Percentiles rank a stretch among this genome's conserved stretches.
phyloP scores from a whole-genome alignment of 768 basidiomycete species.

The Auriscalpium vulgare region DNA sequence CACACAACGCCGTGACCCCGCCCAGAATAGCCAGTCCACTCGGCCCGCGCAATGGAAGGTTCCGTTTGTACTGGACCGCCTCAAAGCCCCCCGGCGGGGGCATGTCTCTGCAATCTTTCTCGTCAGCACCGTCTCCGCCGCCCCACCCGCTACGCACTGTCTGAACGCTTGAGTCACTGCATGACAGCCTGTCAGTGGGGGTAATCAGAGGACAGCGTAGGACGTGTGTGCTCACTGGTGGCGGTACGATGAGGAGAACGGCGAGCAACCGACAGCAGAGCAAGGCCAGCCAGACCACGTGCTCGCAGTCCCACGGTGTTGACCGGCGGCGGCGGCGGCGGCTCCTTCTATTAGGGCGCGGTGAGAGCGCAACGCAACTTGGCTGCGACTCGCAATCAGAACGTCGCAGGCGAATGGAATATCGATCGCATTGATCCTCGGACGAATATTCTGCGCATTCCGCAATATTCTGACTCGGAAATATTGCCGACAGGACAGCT shows the following conservation, averaged over 20 bases:
- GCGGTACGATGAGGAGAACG: neutral
- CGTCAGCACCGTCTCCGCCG: constrained; percentile 6
- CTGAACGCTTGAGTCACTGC: constrained; percentile 54
- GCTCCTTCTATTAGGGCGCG: neutral
- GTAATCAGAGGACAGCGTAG: neutral
- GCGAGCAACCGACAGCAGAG: neutral
- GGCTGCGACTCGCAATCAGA: no score
- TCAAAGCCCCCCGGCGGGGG: constrained; percentile 93
- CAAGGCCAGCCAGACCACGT: neutral
- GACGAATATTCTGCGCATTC: neutral
- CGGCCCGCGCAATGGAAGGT: constrained; percentile 84
- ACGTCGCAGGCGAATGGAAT: no score
- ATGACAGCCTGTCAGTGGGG: neutral
- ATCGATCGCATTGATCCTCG: neutral
- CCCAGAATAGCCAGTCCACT: constrained; percentile 80
- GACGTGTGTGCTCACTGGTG: neutral
- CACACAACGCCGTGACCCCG: constrained; percentile 79
- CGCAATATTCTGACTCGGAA: neutral
- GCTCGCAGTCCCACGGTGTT: neutral
- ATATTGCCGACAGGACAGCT: neutral
- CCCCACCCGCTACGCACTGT: constrained; percentile 39
- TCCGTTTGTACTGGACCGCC: constrained; percentile 89
- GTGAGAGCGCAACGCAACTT: neutral
- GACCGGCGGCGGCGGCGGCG: neutral
- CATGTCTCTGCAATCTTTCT: constrained; percentile 65